Evolutionary conservation across 192 early-diverging fungal genomes (phyloP).

Genomic region (Chytriomyces sp.): DNA sequence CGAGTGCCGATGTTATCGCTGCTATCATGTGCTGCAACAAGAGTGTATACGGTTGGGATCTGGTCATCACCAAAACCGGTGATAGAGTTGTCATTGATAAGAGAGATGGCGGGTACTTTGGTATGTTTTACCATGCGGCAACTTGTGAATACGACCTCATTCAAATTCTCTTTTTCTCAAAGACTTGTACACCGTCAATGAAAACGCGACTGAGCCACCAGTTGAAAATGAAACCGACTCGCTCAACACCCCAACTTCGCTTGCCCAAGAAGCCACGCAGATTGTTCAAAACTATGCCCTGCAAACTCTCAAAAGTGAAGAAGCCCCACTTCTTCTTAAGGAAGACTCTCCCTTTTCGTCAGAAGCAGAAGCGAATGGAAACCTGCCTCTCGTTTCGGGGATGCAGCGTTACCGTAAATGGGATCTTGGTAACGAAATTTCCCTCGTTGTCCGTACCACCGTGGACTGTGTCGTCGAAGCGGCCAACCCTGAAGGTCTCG

Average conservation of each 20-base stretch:
- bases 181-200: constrained; percentile 92
- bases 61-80: constrained; percentile 86
- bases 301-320: constrained; percentile 68
- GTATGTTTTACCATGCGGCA: constrained; percentile 32
- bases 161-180: constrained; percentile 28
- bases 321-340: constrained; percentile 64
- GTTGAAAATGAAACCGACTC: constrained; percentile 89
- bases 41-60: constrained; percentile 94
- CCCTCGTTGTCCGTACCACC: constrained; percentile 86
- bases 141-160: not conserved
- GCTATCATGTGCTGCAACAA: constrained; percentile 91
- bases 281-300: constrained; percentile 84
- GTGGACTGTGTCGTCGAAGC: constrained; percentile 75
- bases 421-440: constrained; percentile 74
- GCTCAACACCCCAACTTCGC: constrained; percentile 82
- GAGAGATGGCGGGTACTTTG: constrained; percentile 78
- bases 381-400: constrained; percentile 53
- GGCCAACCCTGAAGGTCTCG: constrained; percentile 42
- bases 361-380: constrained; percentile 43
- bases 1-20: constrained; percentile 88
- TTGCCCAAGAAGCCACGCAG: constrained; percentile 86
- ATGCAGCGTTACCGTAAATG: constrained; percentile 91
- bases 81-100: constrained; percentile 89
- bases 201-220: constrained; percentile 92
- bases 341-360: constrained; percentile 71